A percentile compares a stretch with the other conserved stretches of the same genome.
Conservation (phyloP, 306 rosid species). For the Fragaria vesca region DNA sequence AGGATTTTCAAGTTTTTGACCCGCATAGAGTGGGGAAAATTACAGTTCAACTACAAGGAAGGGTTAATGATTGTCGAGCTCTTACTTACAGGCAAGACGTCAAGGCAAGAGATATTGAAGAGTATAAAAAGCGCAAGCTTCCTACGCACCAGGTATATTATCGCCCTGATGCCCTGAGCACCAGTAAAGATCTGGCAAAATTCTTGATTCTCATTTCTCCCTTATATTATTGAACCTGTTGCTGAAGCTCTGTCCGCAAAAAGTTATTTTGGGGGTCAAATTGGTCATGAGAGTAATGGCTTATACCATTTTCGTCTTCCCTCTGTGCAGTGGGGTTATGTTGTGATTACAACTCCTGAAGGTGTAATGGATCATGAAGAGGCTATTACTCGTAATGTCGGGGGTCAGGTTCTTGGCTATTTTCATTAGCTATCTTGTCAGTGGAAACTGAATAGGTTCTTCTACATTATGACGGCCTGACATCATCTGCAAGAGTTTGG, state of each 20-base stretch:
- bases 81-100: constrained; percentile 70
- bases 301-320: neutral
- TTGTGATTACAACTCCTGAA: constrained; percentile 88
- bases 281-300: neutral
- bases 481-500: constrained; percentile 5
- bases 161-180: neutral
- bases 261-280: neutral
- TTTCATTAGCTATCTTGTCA: constrained; percentile 45
- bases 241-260: neutral
- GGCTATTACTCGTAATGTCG: constrained; percentile 62
- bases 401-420: constrained; percentile 84
- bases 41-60: constrained; percentile 86
- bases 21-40: constrained; percentile 92
- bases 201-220: neutral
- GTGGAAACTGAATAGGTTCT: neutral
- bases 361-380: constrained; percentile 97
- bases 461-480: neutral
- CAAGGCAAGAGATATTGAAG: constrained; percentile 71
- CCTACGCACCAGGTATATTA: constrained; percentile 79
- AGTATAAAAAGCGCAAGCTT: constrained; percentile 55
- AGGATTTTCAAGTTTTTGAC: constrained; percentile 72
- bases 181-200: neutral
- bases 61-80: constrained; percentile 77
- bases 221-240: neutral
- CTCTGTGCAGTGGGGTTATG: constrained; percentile 92